These are phyloP conservation scores for Saccharomyces eubayanus DNA, from an alignment of 805 yeast species.

Conservation along the genomic window DNA sequence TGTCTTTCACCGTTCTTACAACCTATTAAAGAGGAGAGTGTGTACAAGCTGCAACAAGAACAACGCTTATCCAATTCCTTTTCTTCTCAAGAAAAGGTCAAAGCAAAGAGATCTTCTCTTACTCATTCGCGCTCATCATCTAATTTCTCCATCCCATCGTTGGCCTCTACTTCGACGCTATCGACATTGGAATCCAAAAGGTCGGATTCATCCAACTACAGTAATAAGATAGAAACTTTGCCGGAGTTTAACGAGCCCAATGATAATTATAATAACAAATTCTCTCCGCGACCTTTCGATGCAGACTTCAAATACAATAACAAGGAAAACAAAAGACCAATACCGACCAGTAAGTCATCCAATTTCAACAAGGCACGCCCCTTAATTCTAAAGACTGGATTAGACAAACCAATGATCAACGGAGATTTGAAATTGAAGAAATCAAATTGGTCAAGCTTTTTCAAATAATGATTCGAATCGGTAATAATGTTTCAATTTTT, in stretches of 20 bases:
- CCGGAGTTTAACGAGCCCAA: not conserved
- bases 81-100: constrained; percentile 10
- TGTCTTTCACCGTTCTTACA: constrained; percentile 68
- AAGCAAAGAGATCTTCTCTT: constrained; percentile 5
- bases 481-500: too few species aligned
- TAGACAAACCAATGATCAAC: constrained; percentile 4
- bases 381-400: constrained; percentile 12
- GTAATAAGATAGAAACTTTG: constrained; percentile 1
- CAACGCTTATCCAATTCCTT: constrained; percentile 22
- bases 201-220: not conserved
- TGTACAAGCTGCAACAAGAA: constrained; percentile 21
- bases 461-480: not conserved
- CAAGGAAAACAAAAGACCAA: not conserved
- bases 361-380: constrained; percentile 10
- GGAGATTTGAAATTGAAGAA: not conserved
- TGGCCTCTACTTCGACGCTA: constrained; percentile 34
- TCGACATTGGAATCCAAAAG: constrained; percentile 18
- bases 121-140: constrained; percentile 28
- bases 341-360: not conserved
- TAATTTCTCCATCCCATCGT: constrained; percentile 34
- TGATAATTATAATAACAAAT: not conserved
- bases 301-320: not conserved
- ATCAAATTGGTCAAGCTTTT: not conserved
- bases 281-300: not conserved
- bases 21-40: constrained; percentile 48